Evolutionary conservation across 495 filamentous ascomycete species (phyloP).

Genomic region (Penicillium desertorum): DNA sequence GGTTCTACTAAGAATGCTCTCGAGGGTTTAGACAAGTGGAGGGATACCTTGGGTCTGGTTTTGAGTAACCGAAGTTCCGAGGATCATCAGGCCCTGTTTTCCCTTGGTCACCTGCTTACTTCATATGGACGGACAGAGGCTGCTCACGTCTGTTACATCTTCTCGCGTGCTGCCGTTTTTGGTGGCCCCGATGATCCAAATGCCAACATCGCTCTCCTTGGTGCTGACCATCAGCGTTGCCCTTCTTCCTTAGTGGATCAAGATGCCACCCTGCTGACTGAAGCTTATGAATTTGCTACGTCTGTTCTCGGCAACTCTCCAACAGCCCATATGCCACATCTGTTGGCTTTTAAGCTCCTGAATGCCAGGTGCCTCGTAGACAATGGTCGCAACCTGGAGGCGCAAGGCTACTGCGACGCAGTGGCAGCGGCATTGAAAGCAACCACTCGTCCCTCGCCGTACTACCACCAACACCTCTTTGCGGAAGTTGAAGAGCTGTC

Average conservation of each 20-base stretch:
- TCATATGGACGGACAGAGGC: conserved; percentile 87
- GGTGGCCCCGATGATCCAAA: conserved; percentile 82
- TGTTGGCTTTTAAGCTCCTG: conserved; percentile 84
- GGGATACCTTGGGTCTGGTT: conserved; percentile 81
- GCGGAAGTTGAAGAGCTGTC: conserved; percentile 77
- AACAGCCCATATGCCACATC: conserved; percentile 68
- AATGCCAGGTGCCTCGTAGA: conserved; percentile 84
- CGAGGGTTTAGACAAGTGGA: conserved; percentile 89
- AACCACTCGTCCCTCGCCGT: conserved; percentile 77
- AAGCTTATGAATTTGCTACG: conserved; percentile 87
- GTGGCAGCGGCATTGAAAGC: conserved; percentile 77
- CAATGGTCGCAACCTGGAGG: conserved; percentile 75
- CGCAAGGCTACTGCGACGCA: conserved; percentile 86
- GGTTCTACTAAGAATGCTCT: conserved; percentile 68
- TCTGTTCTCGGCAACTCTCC: conserved; percentile 60
- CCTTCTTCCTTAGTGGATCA: conserved; percentile 70
- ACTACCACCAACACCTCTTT: conserved; percentile 75
- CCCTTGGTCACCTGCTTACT: conserved; percentile 79
- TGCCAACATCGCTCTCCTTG: conserved; percentile 76
- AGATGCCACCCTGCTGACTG: conserved; percentile 82
- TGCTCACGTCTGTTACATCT: conserved; percentile 84
- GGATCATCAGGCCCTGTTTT: conserved; percentile 71
- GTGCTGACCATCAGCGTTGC: conserved; percentile 70
- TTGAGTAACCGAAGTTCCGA: conserved; percentile 81
- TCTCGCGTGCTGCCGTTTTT: conserved; percentile 60